Evolutionary conservation across 164 flowering plant species (phyloP), one percentile per base, ranked within the genome.

Genomic region (Vitis rupestris): DNA sequence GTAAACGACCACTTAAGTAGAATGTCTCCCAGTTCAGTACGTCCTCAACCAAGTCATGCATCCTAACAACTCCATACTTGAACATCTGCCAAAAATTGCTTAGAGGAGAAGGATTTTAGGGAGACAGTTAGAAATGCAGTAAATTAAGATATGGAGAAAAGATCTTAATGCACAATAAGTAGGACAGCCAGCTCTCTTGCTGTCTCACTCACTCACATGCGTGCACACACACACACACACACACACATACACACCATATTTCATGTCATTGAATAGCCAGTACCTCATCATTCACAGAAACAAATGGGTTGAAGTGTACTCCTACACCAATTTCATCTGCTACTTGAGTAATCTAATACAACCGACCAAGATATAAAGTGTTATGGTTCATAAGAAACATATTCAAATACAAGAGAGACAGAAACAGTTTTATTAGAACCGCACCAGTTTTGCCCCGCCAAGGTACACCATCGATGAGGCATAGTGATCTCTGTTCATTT

Each of bases 271-370:
- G 11, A 47, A 65, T 58, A 47, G 29, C 44, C 12, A 31, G 14
- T 78, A 94, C 97, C 94, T 76, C 87, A 72, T 84, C 82, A 56
- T 86, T 75, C 83, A 80, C 82, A 55, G 77, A 67, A 53, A 93
- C 96, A 76, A 77, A 95, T 12, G 99, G 98, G 71, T 95, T 95
- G 81, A 93, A 95, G 79, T 93, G 98, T 30, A 95, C 97, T 60
- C 98, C 97, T 11, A 91, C 96, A 49, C 99, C 99, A 64, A 95
- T 81, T 29, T 76, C 23, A 75, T 91, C 94, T 2, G 99, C 96
- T 69, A 90, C 83, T 67, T 59, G 65, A 57, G 93, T 91, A 64
- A 90, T 82, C 97, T 94, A 72, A 76, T 23, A 75, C 15, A 74
- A 50, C 29, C 30, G 50, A 76, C n/a, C 59, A 75, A 29, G 17